Base-by-base conservation (phyloP, 108 stramenopile species). In the Nitzschia putrida region DNA sequence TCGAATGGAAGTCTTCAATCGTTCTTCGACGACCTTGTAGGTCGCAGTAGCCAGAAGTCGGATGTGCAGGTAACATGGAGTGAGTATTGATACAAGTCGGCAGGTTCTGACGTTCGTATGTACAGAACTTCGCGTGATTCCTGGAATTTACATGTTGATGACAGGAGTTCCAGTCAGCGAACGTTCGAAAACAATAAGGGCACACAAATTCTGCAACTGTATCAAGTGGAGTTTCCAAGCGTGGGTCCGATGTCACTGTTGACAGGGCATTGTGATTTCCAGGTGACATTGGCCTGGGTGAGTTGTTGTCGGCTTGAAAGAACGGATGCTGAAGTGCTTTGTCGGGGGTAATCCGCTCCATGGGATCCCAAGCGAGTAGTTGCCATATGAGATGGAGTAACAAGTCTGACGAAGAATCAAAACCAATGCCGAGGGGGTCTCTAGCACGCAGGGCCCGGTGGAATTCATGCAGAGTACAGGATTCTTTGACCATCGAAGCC, bases 1-100 rank as follows among this genome's bases (percentile, higher is more conserved):
- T 87, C 24, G 91, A 77, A 67, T 97, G 97, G 42, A 95, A 95
- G 66, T 98, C 97, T 82, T 98, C 95, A 37, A 96, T 92, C 10
- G 85, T 81, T n/a, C 61, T 65, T 56, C 89, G 64, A 29, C 90
- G 73, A 20, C 93, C 93, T 80, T 91, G 90, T 47, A 94, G 79
- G 60, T 94, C 93, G 55, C 90, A 94, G 65, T 89, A 91, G 6
- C 93, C 93, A 11, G 84, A 88, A 9, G 74, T 82, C 8, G 87
- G 69, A 45, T 92, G 92, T 34, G 82, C 80, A 23, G 96, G 94
- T 12, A 95, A 85, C 81, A 94, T 85, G 22, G 89, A 80, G 71
- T 95, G 93, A 0, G 96, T 84, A 79, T 88, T 92, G 55, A 93
- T 60, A 55, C 93, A 95, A 26, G 82, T 80, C n/a, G 92, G 95